phyloP scores from a whole-genome alignment of 2,329 filamentous ascomycete genomes.

The Paracoccidioides brasiliensis region DNA sequence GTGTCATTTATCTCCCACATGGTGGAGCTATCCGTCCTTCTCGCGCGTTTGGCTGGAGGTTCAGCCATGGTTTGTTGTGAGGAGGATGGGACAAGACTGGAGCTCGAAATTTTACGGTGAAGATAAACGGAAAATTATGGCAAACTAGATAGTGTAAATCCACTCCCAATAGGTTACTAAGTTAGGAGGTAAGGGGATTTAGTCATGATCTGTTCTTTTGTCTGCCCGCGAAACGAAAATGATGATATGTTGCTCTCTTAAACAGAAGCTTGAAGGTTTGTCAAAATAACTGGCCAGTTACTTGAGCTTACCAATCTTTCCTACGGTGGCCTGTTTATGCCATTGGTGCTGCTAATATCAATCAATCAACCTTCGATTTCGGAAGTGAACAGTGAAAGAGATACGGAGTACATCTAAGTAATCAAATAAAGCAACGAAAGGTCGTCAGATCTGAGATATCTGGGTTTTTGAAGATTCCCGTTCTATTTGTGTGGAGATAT shows the following conservation, averaged over 20 bases:
- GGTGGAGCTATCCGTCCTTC: slow-evolving; percentile 44
- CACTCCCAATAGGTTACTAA: background rate
- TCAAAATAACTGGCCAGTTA: too few relatives aligned
- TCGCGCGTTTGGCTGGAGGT: slow-evolving; percentile 39
- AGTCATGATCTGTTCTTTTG: background rate
- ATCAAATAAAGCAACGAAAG: background rate
- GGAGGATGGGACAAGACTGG: background rate
- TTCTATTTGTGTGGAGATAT: slow-evolving; percentile 10
- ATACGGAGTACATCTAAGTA: background rate
- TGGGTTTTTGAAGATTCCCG: slow-evolving; percentile 6
- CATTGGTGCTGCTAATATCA: slow-evolving; percentile 7
- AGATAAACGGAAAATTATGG: too few relatives aligned
- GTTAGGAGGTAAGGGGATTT: background rate
- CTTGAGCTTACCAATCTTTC: slow-evolving; percentile 10
- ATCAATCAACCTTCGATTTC: too few relatives aligned
- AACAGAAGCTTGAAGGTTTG: background rate
- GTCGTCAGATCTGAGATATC: background rate
- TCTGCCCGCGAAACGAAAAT: background rate
- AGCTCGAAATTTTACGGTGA: background rate
- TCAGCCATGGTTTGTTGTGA: slow-evolving; percentile 24
- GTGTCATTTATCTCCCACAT: slow-evolving; percentile 44
- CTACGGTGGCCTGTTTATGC: slow-evolving; percentile 17
- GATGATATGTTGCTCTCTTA: background rate
- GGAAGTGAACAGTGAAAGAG: background rate
- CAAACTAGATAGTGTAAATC: background rate